These are phyloP conservation scores for Oenanthe javanica DNA, from an alignment of 140 eudicot species.

Conservation along the genomic window DNA sequence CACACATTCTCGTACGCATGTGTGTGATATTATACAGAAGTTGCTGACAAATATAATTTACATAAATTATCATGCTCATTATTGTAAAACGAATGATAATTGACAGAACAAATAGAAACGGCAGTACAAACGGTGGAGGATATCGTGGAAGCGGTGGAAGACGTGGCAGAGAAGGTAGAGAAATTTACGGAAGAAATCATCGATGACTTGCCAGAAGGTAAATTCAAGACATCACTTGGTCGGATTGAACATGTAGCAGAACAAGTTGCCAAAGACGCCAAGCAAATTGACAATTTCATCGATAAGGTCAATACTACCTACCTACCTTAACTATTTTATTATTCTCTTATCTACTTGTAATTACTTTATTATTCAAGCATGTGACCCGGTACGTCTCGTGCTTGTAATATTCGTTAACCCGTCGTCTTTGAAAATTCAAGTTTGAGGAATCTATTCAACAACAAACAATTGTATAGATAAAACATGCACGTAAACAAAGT, in stretches of 20 bases:
- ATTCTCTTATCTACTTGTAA: neutral
- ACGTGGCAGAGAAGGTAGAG: slow-evolving; percentile 28
- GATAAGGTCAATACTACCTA: slow-evolving; percentile 18
- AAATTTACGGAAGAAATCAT: slow-evolving; percentile 25
- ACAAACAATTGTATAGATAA: neutral
- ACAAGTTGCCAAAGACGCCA: slow-evolving; percentile 27
- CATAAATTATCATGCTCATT: neutral
- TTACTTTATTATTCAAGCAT: neutral
- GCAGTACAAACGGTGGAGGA: slow-evolving; percentile 20
- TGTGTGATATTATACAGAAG: neutral
- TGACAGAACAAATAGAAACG: slow-evolving; percentile 17
- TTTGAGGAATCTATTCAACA: neutral
- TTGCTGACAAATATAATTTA: neutral
- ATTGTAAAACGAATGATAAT: no score
- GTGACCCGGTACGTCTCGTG: neutral
- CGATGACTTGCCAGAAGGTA: slow-evolving; percentile 30
- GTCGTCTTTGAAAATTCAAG: neutral
- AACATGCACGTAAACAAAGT: neutral
- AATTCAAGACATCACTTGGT: slow-evolving; percentile 13
- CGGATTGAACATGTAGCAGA: slow-evolving; percentile 30
- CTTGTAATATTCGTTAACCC: neutral
- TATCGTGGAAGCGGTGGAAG: slow-evolving; percentile 24
- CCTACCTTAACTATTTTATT: neutral
- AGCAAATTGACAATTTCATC: slow-evolving; percentile 23
- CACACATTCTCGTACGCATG: no score